Evolutionary conservation across 306 rosid genomes (phyloP), one percentile per base, ranked within the genome.

Genomic region (Amphicarpaea edgeworthii): DNA sequence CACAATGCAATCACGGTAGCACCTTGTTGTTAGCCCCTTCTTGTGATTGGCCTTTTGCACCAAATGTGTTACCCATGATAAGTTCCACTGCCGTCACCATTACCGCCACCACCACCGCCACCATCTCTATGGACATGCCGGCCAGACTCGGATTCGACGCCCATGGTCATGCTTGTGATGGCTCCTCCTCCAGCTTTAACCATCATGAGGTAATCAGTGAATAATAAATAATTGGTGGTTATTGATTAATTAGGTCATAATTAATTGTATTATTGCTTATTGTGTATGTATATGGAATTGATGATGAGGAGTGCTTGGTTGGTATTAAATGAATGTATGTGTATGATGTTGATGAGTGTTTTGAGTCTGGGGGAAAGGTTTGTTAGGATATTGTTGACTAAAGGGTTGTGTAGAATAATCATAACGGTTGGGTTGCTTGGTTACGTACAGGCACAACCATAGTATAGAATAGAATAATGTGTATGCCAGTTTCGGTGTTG

Each of bases 371-470:
- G 34, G 21, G 8, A 42, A 79, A 59, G 83, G 82, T 81, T 72
- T 82, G 93, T 92, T 82, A 83, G 88, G 90, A 85, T 86, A 82
- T 86, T 88, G 97, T 92, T 92, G 92, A 92, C 92, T 85, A 77
- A 77, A 74, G 79, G 72, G 4, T 87, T 49, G 60, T 63, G 83
- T 24, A 73, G 90, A 89, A 87, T 83, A 89, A 91, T 86, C 88
- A 89, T 88, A 85, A 87, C 86, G 70, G 85, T 87, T 86, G 79
- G 84, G 71, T 83, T 64, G 83, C 73, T 83, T 64, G 83, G 74
- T 90, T 88, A 83, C 91, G 93, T 85, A 84, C 21, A n/a, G n/a
- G n/a, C 83, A 84, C 21, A 37, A 54, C 12, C 70, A 65, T 61
- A 62, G 72, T 63, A 75, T 59, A 61, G 68, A 78, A 79, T 79